Evolutionary conservation across 352 stramenopile genomes (phyloP), one percentile per base, ranked within the genome.

Genomic region (Aphanomyces stellatus): DNA sequence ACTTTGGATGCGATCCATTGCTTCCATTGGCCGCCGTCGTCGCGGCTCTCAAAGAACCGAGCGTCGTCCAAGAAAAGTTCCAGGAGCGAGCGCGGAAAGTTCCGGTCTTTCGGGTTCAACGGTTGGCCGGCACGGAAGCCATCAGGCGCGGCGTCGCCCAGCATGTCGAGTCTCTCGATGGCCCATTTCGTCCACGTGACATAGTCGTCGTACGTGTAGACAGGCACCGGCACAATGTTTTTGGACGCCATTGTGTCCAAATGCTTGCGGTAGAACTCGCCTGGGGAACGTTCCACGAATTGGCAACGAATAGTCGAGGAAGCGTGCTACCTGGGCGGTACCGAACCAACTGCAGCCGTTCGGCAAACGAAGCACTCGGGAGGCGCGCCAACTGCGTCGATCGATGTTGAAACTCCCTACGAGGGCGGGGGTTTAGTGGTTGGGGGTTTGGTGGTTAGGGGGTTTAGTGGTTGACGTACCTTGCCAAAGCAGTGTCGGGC

Each of bases 251-350:
- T 91, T 35, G 81, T 91, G 59, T 93, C 85, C 25, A 88, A 73
- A 59, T 92, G 84, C 76, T 90, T 72, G 22, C 82, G 81, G 72
- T 91, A 92, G 60, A 92, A 92, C 59, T 93, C 80, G 17, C 85
- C 85, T 33, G 79, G 79, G 7, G n/a, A n/a, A n/a, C n/a, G n/a
- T n/a, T n/a, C n/a, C n/a, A n/a, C n/a, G n/a, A n/a, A n/a, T n/a
- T n/a, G n/a, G n/a, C n/a, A n/a, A n/a, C n/a, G n/a, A n/a, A n/a
- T n/a, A n/a, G n/a, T n/a, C n/a, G n/a, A n/a, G n/a, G n/a, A n/a
- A n/a, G n/a, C n/a, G n/a, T n/a, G n/a, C n/a, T n/a, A n/a, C n/a
- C n/a, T n/a, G n/a, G n/a, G n/a, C 60, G 76, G 40, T 93, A 93
- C 0, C 82, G 81, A n/a, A 93, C 83, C 31, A 92, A 74, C 60